Conservation (phyloP, 345 rosid species). For the Citrus medica region DNA sequence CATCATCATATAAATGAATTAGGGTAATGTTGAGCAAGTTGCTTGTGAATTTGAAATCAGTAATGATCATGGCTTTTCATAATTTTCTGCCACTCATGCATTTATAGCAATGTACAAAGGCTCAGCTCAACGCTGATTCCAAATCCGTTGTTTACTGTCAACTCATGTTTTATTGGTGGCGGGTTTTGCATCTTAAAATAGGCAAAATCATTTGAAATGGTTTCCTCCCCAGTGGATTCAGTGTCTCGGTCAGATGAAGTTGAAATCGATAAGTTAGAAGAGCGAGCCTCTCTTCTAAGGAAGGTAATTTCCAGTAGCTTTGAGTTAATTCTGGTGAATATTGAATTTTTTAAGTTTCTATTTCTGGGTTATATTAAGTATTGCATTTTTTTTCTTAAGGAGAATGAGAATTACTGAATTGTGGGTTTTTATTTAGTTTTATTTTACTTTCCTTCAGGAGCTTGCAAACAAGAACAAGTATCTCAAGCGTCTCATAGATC, state of each 20-base stretch:
- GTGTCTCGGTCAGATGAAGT: slow-evolving; percentile 47
- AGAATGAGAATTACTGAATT: background rate
- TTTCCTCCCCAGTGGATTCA: slow-evolving; percentile 27
- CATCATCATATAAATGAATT: too few relatives aligned
- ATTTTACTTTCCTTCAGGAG: slow-evolving; percentile 42
- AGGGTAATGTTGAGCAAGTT: background rate
- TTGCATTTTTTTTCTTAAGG: background rate
- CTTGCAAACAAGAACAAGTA: slow-evolving; percentile 69
- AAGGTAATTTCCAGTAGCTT: slow-evolving; percentile 41
- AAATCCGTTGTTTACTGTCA: background rate
- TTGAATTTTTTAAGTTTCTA: background rate
- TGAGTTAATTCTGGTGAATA: background rate
- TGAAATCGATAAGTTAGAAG: slow-evolving; percentile 70
- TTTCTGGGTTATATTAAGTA: background rate
- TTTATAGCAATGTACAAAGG: too few relatives aligned
- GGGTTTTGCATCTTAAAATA: slow-evolving; percentile 16
- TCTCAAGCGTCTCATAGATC: slow-evolving; percentile 80
- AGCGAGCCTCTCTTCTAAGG: slow-evolving; percentile 60
- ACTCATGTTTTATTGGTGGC: background rate
- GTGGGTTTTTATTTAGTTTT: background rate
- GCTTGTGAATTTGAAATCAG: too few relatives aligned
- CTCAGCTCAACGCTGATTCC: too few relatives aligned
- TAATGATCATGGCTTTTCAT: too few relatives aligned
- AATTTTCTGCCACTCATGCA: too few relatives aligned
- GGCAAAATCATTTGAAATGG: slow-evolving; percentile 59